phyloP scores from a whole-genome alignment of 306 rosid species.

The Lupinus albus region DNA sequence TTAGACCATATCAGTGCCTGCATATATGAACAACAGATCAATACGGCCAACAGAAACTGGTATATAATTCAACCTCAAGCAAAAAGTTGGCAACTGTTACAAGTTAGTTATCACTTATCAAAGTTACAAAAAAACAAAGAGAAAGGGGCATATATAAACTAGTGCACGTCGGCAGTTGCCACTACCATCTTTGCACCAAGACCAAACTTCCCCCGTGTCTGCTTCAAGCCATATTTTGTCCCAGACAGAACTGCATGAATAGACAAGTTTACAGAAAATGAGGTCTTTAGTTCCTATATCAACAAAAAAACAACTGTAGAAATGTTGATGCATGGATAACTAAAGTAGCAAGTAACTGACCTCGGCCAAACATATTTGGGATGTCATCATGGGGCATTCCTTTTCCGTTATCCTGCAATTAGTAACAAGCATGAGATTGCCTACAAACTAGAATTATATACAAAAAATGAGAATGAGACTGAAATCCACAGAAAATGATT shows the following conservation, averaged over 20 bases:
- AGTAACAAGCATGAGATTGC: constrained; percentile 34
- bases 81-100: constrained; percentile 22
- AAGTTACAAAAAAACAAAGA: constrained; percentile 23
- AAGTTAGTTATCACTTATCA: constrained; percentile 7
- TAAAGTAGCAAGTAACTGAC: constrained; percentile 49
- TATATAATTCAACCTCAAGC: constrained; percentile 9
- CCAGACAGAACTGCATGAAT: constrained; percentile 82
- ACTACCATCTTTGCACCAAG: constrained; percentile 98
- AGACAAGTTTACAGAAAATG: constrained; percentile 35
- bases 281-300: constrained; percentile 34
- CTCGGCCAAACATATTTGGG: constrained; percentile 99
- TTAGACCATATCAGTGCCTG: constrained; percentile 99
- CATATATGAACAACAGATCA: constrained; percentile 34
- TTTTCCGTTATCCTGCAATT: constrained; percentile 86
- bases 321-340: constrained; percentile 35
- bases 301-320: constrained; percentile 12
- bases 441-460: neutral
- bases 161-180: constrained; percentile 33
- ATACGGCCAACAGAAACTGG: constrained; percentile 6
- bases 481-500: constrained; percentile 29
- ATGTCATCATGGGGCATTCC: constrained; percentile 99
- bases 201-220: constrained; percentile 95
- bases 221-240: constrained; percentile 95
- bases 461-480: neutral
- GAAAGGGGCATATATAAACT: constrained; percentile 14